Evolutionary conservation across 768 basidiomycete species (phyloP).

Genomic region (Leccinum boreale): DNA sequence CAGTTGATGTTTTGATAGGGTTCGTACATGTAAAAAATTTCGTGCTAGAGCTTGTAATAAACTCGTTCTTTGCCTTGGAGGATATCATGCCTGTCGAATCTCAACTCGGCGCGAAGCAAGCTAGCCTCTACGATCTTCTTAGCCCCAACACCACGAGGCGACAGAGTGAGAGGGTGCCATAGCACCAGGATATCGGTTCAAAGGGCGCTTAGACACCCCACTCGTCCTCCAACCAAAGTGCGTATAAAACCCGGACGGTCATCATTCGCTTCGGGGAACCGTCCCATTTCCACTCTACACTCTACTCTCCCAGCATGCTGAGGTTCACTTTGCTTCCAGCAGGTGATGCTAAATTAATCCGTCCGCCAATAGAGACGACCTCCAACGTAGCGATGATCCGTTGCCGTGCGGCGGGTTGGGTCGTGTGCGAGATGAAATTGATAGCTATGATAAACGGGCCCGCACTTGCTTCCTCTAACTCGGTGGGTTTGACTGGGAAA

Average conservation of each 20-base stretch:
- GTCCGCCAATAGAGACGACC: conserved; percentile 53
- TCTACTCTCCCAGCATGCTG: conserved; percentile 50
- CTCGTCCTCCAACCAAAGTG: background rate
- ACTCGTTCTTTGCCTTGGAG: background rate
- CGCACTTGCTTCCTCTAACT: too few relatives aligned
- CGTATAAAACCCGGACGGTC: background rate
- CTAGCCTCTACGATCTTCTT: background rate
- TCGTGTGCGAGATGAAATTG: too few relatives aligned
- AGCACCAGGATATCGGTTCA: background rate
- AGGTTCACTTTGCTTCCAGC: conserved; percentile 58
- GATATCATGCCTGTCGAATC: background rate
- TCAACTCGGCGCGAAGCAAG: background rate
- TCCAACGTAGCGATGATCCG: conserved; percentile 69
- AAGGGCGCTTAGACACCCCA: conserved; percentile 8
- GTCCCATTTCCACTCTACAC: conserved; percentile 56
- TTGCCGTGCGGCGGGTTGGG: conserved; percentile 74
- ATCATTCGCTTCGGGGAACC: conserved; percentile 47
- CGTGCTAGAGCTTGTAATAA: background rate
- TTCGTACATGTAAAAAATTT: conserved; percentile 14
- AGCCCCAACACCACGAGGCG: background rate
- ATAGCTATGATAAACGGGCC: conserved; percentile 65
- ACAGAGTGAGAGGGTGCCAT: background rate
- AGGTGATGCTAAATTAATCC: too few relatives aligned
- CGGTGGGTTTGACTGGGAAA: too few relatives aligned
- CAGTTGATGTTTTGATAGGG: conserved; percentile 33